Conservation (phyloP, 495 filamentous ascomycete genomes). For the Aspergillus diversus region DNA sequence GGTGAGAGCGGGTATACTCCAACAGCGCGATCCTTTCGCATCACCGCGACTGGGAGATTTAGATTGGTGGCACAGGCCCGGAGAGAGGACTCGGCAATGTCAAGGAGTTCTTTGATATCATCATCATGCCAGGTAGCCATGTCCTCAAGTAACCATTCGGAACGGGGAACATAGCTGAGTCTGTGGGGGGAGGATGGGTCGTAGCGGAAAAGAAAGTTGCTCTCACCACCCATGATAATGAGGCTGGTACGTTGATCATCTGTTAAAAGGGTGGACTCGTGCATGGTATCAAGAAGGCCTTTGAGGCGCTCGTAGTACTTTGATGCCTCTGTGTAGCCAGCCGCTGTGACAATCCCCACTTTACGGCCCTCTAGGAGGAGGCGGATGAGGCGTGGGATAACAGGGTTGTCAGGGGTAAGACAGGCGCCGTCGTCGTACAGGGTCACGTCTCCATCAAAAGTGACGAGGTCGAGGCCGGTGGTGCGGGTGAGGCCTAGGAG, state of each 20-base stretch:
- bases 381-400: slow-evolving; percentile 77
- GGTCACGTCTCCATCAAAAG: slow-evolving; percentile 97
- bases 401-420: slow-evolving; percentile 70
- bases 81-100: slow-evolving; percentile 83
- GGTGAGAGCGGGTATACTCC: slow-evolving; percentile 71
- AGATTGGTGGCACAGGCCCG: slow-evolving; percentile 77
- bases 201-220: slow-evolving; percentile 86
- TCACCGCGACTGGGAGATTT: slow-evolving; percentile 71
- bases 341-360: slow-evolving; percentile 94
- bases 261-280: slow-evolving; percentile 59
- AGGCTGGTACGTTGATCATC: slow-evolving; percentile 70
- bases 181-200: slow-evolving; percentile 36
- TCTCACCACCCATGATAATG: slow-evolving; percentile 89
- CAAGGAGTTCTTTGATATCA: slow-evolving; percentile 76
- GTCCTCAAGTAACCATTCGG: slow-evolving; percentile 80
- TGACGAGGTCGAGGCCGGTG: slow-evolving; percentile 72
- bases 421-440: slow-evolving; percentile 92
- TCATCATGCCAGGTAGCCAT: slow-evolving; percentile 84
- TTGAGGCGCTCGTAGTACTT: slow-evolving; percentile 83
- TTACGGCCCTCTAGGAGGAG: slow-evolving; percentile 64
- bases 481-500: slow-evolving; percentile 76
- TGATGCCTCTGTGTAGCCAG: slow-evolving; percentile 86
- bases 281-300: slow-evolving; percentile 83
- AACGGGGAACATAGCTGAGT: slow-evolving; percentile 64
- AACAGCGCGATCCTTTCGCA: slow-evolving; percentile 92